Conservation (phyloP, 495 filamentous ascomycete species). For the Penicillium pulvis region DNA sequence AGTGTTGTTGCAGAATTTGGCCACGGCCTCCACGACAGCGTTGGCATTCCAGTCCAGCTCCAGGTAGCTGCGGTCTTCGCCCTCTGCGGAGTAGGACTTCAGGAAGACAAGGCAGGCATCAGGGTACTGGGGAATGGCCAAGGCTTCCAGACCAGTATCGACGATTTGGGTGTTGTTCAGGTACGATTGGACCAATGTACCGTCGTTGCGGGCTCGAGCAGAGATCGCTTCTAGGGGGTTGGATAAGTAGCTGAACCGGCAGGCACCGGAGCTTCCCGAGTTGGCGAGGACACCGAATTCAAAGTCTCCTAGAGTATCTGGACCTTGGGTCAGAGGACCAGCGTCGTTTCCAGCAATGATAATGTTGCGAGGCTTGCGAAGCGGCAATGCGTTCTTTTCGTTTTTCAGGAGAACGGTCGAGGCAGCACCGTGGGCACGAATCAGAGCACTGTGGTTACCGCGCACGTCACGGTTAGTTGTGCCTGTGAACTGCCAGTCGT, state of each 20-base stretch:
- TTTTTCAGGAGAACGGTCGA: slow-evolving; percentile 68
- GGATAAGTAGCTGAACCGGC: slow-evolving; percentile 52
- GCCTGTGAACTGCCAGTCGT: slow-evolving; percentile 56
- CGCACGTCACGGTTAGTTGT: slow-evolving; percentile 53
- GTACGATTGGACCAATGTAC: slow-evolving; percentile 45
- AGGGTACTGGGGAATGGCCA: slow-evolving; percentile 38
- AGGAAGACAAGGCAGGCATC: slow-evolving; percentile 65
- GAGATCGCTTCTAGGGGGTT: slow-evolving; percentile 63
- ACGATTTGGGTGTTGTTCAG: slow-evolving; percentile 43
- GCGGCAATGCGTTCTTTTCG: slow-evolving; percentile 51
- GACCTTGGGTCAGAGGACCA: slow-evolving; percentile 50
- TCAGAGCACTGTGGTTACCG: slow-evolving; percentile 51
- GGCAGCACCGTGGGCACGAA: slow-evolving; percentile 59
- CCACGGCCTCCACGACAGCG: slow-evolving; percentile 57
- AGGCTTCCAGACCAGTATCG: slow-evolving; percentile 44
- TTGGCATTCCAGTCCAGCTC: slow-evolving; percentile 55
- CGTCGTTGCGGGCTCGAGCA: slow-evolving; percentile 51
- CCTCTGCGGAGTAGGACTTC: slow-evolving; percentile 58
- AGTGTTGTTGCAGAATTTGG: slow-evolving; percentile 58
- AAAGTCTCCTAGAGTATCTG: slow-evolving; percentile 44
- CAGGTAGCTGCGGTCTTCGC: slow-evolving; percentile 55
- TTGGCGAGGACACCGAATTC: slow-evolving; percentile 59
- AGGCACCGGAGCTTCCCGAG: slow-evolving; percentile 60
- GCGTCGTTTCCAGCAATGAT: slow-evolving; percentile 65
- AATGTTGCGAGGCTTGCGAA: slow-evolving; percentile 53